These are phyloP conservation scores for Pelargonium cotyledonis DNA, from an alignment of 441 rosid species.

Conservation along the genomic window DNA sequence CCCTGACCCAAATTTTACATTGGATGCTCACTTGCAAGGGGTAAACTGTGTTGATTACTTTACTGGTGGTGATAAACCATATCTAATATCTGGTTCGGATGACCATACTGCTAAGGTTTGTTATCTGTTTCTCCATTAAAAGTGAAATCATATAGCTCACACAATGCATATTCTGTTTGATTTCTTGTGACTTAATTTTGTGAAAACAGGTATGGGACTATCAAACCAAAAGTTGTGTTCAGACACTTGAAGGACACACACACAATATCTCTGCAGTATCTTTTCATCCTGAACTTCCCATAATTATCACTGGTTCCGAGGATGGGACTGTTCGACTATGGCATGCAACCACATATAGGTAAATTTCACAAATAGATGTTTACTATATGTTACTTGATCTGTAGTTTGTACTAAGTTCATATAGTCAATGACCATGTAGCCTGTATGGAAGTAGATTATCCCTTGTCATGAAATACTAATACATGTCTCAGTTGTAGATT, in stretches of 20 bases:
- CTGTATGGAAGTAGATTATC: background rate
- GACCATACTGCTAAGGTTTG: constrained; percentile 91
- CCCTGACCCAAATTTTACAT: constrained; percentile 83
- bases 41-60: constrained; percentile 89
- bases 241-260: constrained; percentile 66
- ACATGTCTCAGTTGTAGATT: background rate
- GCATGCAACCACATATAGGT: constrained; percentile 64
- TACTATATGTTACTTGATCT: background rate
- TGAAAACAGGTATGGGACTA: constrained; percentile 59
- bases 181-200: constrained; percentile 8
- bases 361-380: constrained; percentile 9
- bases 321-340: constrained; percentile 71
- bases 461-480: background rate
- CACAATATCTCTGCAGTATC: constrained; percentile 65
- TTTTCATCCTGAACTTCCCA: constrained; percentile 69
- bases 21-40: constrained; percentile 93
- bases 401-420: background rate
- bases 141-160: background rate
- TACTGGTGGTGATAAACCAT: constrained; percentile 86
- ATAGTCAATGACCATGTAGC: background rate
- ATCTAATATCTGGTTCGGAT: constrained; percentile 84
- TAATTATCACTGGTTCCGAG: constrained; percentile 72
- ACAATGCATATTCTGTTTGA: background rate
- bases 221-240: constrained; percentile 56
- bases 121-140: constrained; percentile 14